A percentile compares a stretch with the other conserved stretches of the same genome.
Evolutionary conservation across 768 basidiomycete species (phyloP).

Genomic region (Auriscalpium vulgare): DNA sequence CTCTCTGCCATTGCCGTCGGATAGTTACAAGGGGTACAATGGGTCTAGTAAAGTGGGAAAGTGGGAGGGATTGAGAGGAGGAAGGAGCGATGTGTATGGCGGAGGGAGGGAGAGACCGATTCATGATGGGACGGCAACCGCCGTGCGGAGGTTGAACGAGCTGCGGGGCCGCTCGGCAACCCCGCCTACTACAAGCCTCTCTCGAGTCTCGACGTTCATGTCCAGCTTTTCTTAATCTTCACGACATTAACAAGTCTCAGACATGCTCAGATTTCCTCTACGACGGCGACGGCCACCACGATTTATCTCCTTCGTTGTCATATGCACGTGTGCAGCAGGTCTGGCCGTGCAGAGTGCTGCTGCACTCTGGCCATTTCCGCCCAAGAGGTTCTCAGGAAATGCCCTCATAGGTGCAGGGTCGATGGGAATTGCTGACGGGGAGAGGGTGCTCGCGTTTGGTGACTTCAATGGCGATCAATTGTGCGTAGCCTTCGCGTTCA

Average conservation of each 20-base stretch:
- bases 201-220: not conserved
- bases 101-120: not conserved
- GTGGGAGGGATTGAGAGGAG: not conserved
- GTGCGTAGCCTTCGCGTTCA: constrained; percentile 38
- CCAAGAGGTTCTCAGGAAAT: constrained; percentile 81
- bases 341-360: constrained; percentile 5
- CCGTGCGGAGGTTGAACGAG: too few relatives aligned
- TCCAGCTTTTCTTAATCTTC: too few relatives aligned
- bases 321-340: not conserved
- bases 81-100: not conserved
- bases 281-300: constrained; percentile 5
- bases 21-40: constrained; percentile 16
- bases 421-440: constrained; percentile 66
- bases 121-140: too few relatives aligned
- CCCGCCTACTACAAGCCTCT: not conserved
- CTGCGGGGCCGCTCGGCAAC: not conserved
- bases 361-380: constrained; percentile 73
- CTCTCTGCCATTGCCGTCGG: constrained; percentile 68
- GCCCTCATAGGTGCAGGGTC: constrained; percentile 72
- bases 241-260: not conserved
- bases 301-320: constrained; percentile 5
- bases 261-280: not conserved
- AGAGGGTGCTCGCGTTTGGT: constrained; percentile 79
- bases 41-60: constrained; percentile 6
- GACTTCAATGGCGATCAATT: constrained; percentile 96